phyloP scores from a whole-genome alignment of 345 rosid genomes.

The Eucalyptus cloeziana region DNA sequence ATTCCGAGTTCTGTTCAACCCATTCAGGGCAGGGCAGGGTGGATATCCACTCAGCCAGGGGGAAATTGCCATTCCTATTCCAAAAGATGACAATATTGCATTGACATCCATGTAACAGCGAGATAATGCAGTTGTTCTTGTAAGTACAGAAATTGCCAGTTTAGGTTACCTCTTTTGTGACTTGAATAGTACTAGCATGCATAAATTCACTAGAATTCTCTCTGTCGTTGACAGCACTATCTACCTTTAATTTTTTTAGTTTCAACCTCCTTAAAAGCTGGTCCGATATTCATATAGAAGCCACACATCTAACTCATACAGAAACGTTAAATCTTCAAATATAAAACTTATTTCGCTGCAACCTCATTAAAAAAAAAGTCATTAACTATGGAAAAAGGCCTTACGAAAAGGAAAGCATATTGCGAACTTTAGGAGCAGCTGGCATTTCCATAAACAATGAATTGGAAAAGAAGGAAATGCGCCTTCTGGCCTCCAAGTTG shows the following conservation, averaged over 20 bases:
- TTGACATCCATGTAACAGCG: neutral
- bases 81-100: neutral
- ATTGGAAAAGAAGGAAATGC: conserved; percentile 96
- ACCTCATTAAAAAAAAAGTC: neutral
- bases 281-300: neutral
- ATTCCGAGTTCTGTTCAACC: neutral
- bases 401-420: conserved; percentile 99
- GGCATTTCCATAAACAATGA: conserved; percentile 99
- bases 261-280: neutral
- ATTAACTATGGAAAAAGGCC: conserved; percentile 9
- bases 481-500: conserved; percentile 95
- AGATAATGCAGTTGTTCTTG: neutral
- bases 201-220: neutral
- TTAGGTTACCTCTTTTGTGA: neutral
- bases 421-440: conserved; percentile 93
- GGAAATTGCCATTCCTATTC: neutral
- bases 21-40: neutral
- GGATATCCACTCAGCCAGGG: neutral
- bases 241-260: neutral
- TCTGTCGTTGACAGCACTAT: neutral
- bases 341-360: neutral
- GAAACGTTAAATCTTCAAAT: neutral
- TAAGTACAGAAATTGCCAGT: neutral
- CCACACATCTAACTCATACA: neutral
- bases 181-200: neutral